These are phyloP conservation scores for Saccharomyces hybrid DNA, from an alignment of 1,139 yeast species.

Conservation along the genomic window DNA sequence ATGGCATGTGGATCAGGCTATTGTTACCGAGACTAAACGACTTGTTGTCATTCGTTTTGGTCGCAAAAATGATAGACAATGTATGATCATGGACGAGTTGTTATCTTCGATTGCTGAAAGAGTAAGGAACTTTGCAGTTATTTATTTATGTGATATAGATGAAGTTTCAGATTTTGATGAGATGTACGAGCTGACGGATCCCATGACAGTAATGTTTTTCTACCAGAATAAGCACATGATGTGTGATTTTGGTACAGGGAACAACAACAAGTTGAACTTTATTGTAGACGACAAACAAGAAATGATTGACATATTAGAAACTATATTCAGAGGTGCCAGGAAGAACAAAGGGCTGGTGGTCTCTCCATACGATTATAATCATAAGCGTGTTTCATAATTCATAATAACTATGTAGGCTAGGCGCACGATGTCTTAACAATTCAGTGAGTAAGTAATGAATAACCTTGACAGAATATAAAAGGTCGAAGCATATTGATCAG, in stretches of 20 bases:
- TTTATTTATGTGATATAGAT: conserved; percentile 82
- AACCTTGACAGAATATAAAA: not conserved
- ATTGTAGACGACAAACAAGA: conserved; percentile 76
- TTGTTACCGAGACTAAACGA: conserved; percentile 73
- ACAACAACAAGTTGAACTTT: conserved; percentile 88
- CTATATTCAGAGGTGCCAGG: conserved; percentile 81
- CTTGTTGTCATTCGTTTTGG: conserved; percentile 88
- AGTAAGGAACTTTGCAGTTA: conserved; percentile 78
- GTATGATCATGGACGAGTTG: conserved; percentile 87
- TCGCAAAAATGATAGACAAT: conserved; percentile 61
- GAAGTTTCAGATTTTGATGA: conserved; percentile 87
- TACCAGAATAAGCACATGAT: conserved; percentile 92
- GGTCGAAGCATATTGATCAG: not conserved
- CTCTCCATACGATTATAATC: conserved; percentile 48
- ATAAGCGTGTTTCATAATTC: conserved; percentile 18
- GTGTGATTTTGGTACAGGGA: conserved; percentile 98
- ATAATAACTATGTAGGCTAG: not conserved
- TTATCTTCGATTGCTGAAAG: conserved; percentile 74
- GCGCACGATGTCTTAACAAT: not conserved
- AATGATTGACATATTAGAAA: conserved; percentile 82
- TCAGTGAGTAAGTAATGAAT: not conserved
- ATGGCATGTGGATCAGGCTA: conserved; percentile 98
- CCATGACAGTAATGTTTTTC: conserved; percentile 89
- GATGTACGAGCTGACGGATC: conserved; percentile 85
- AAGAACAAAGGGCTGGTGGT: conserved; percentile 90